These are phyloP conservation scores for Durusdinium trenchii DNA, from an alignment of 73 alveolate species.

Conservation along the genomic window DNA sequence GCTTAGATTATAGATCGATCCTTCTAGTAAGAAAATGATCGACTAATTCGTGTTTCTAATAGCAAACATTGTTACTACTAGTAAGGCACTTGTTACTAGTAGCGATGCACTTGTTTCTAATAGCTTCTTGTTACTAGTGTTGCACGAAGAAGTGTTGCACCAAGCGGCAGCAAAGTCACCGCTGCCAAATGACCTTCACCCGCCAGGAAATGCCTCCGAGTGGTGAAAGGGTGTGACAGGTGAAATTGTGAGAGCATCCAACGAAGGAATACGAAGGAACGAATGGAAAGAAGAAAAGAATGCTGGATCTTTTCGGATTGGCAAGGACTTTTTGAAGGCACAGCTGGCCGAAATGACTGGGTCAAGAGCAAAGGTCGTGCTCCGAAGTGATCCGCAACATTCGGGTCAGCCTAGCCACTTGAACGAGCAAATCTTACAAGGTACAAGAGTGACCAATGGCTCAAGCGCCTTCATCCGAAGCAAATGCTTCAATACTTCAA, in stretches of 20 bases:
- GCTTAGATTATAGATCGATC: too few species aligned
- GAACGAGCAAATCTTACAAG: not conserved
- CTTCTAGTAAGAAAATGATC: too few species aligned
- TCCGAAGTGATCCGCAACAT: slow-evolving; percentile 34
- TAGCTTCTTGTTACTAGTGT: too few species aligned
- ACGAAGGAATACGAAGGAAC: not conserved
- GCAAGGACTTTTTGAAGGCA: not conserved
- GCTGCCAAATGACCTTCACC: slow-evolving; percentile 86
- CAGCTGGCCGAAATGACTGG: not conserved
- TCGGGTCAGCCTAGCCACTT: slow-evolving; percentile 45
- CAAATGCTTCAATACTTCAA: slow-evolving; percentile 16
- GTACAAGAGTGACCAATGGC: not conserved
- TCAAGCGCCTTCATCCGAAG: slow-evolving; percentile 14
- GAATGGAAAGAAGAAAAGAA: not conserved
- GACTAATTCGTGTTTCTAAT: too few species aligned
- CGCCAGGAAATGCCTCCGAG: slow-evolving; percentile 70
- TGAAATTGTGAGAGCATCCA: not conserved
- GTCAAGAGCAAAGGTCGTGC: slow-evolving; percentile 61
- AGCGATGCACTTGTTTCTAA: too few species aligned
- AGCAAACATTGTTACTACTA: too few species aligned
- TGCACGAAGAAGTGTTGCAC: not conserved
- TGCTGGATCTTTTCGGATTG: not conserved
- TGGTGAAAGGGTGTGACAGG: not conserved
- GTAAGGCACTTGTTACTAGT: too few species aligned
- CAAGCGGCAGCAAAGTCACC: slow-evolving; percentile 48